Base-by-base conservation (phyloP, 352 stramenopile species). In the Phytophthora palmivora region DNA sequence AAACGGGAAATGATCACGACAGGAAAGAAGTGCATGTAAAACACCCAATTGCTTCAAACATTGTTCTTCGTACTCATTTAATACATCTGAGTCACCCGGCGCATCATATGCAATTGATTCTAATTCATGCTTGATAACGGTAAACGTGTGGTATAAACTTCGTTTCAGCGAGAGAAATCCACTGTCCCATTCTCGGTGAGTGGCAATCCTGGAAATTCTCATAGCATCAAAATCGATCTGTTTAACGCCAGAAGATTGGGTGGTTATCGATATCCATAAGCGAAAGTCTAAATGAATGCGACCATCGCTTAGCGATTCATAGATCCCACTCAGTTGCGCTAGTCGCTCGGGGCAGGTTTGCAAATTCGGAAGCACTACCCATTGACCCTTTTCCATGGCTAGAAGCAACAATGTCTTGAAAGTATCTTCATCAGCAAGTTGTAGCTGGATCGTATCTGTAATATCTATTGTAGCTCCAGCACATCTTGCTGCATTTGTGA, bases 241-340 rank as follows among this genome's bases (percentile, higher is more conserved):
- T n/a, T 1, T 6, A 18, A 39, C 15, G 7, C 21, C 2, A 33
- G 21, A 15, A n/a, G 30, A 6, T 18, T 48, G 3, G 14, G 64
- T 51, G 16, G 30, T 14, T 12, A 58, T 18, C 15, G 76, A 90
- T 15, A 86, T 28, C 80, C 83, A 92, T 9, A 92, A 48, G 4
- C 83, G 80, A 37, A 90, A 92, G 33, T 92, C 83, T 0, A 76
- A 69, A 19, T 92, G 83, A 6, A 58, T 41, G 0, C 73, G 58
- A 0, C 70, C 50, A 6, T 58, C 53, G 8, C 74, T 41, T 0
- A 87, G 63, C 2, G 41, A 55, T 11, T 79, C 47, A 12, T 84
- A 78, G 3, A 88, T 57, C 0, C 21, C 58, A 33, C 55, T 37
- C 0, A 92, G 32, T 18, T 67, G 62, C 2, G 19, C 8, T 6